Evolutionary conservation across 352 stramenopile genomes (phyloP).

Genomic region (Detonula confervacea): DNA sequence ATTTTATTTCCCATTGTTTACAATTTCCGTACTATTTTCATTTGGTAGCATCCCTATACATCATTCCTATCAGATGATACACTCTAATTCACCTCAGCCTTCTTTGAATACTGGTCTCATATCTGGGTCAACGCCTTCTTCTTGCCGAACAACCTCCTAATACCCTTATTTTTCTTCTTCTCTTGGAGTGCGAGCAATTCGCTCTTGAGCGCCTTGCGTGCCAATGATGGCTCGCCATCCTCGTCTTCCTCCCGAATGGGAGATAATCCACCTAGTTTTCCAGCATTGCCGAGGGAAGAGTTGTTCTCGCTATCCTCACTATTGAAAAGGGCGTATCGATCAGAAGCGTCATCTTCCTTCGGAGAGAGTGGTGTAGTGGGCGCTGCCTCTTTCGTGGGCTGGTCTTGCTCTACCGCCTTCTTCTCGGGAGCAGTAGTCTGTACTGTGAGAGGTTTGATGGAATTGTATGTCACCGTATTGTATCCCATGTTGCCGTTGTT

Average conservation of each 20-base stretch:
- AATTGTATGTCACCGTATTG: conserved; percentile 12
- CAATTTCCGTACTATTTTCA: too few species aligned
- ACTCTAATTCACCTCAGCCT: too few species aligned
- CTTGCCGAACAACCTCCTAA: conserved; percentile 12
- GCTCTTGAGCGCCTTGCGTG: not conserved
- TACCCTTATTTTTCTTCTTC: conserved; percentile 9
- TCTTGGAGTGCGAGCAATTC: not conserved
- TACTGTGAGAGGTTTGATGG: not conserved
- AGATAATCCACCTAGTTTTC: not conserved
- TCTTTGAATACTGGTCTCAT: too few species aligned
- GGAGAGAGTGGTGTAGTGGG: not conserved
- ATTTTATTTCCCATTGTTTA: too few species aligned
- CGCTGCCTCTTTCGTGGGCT: too few species aligned
- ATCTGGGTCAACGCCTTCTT: too few species aligned
- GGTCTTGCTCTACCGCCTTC: not conserved
- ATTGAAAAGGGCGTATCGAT: conserved; percentile 10
- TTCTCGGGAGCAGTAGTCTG: not conserved
- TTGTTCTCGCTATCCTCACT: conserved; percentile 13
- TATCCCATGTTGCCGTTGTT: conserved; percentile 3
- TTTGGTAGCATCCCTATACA: too few species aligned
- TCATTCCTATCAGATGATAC: too few species aligned
- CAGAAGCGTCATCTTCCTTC: not conserved
- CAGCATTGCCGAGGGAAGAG: not conserved
- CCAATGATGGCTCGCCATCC: too few species aligned
- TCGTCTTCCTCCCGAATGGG: conserved; percentile 13